Conservation (phyloP, 2,329 filamentous ascomycete genomes). For the Colletotrichum sp. region DNA sequence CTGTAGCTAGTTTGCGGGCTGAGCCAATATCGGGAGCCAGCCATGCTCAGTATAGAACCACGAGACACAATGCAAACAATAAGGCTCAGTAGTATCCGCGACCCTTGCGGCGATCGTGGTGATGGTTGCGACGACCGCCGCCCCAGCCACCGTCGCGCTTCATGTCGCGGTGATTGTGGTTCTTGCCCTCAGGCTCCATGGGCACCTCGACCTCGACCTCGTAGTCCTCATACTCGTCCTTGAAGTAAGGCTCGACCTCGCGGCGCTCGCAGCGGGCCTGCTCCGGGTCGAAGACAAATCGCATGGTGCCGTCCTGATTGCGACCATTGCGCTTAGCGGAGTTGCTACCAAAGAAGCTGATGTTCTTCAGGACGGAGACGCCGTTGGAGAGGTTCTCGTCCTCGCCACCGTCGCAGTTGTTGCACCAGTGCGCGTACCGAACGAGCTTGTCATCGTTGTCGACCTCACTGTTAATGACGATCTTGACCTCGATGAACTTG, state of each 20-base stretch:
- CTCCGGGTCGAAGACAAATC: slow-evolving; percentile 87
- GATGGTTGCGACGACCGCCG: background rate
- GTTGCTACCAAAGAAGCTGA: slow-evolving; percentile 39
- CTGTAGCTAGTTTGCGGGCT: background rate
- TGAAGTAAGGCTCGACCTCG: slow-evolving; percentile 71
- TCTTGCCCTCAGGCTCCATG: slow-evolving; percentile 37
- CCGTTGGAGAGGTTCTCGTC: slow-evolving; percentile 35
- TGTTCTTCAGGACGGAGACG: slow-evolving; percentile 44
- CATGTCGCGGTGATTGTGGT: background rate
- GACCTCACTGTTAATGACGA: slow-evolving; percentile 83
- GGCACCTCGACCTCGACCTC: slow-evolving; percentile 78
- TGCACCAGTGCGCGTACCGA: slow-evolving; percentile 68
- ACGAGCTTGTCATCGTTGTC: slow-evolving; percentile 63
- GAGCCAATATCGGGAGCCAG: too few species aligned
- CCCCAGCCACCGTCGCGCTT: slow-evolving; percentile 7
- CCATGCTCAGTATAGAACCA: background rate
- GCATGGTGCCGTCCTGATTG: slow-evolving; percentile 74
- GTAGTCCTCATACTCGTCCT: slow-evolving; percentile 77
- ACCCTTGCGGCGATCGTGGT: slow-evolving; percentile 8
- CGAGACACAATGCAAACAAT: background rate
- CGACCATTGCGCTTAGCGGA: slow-evolving; percentile 47
- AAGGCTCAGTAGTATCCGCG: slow-evolving; percentile 2
- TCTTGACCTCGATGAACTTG: slow-evolving; percentile 84
- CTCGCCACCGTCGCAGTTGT: slow-evolving; percentile 51
- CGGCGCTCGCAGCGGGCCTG: slow-evolving; percentile 75